These are phyloP conservation scores for Uncinocarpus reesii DNA, from an alignment of 2,329 filamentous ascomycete genomes.

Conservation along the genomic window DNA sequence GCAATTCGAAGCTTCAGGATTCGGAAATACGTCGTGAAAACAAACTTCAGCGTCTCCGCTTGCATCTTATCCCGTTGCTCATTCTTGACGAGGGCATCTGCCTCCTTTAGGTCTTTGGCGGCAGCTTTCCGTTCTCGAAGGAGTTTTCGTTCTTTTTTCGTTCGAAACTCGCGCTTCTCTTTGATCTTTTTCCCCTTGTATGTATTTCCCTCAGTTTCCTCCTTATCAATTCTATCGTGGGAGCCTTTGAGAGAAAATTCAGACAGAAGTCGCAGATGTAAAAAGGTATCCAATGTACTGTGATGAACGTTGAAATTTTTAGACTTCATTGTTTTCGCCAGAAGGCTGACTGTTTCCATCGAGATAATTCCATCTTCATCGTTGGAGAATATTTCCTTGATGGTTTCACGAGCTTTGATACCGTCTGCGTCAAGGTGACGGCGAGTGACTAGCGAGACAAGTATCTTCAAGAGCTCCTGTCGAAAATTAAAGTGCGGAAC, in stretches of 20 bases:
- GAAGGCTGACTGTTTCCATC: conserved; percentile 70
- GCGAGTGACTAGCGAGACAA: conserved; percentile 71
- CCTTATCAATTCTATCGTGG: conserved; percentile 60
- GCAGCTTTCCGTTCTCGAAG: conserved; percentile 76
- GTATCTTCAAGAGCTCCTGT: conserved; percentile 71
- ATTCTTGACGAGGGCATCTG: conserved; percentile 80
- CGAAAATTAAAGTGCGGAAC: conserved; percentile 98
- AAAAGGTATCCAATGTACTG: conserved; percentile 76
- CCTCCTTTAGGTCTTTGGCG: conserved; percentile 86
- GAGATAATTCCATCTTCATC: conserved; percentile 86
- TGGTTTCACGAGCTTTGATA: conserved; percentile 61
- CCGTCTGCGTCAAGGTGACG: conserved; percentile 64
- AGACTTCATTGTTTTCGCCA: conserved; percentile 92
- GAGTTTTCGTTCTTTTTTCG: conserved; percentile 74
- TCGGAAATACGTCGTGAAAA: conserved; percentile 91
- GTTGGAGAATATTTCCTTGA: conserved; percentile 71
- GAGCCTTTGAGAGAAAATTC: conserved; percentile 83
- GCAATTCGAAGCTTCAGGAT: conserved; percentile 75
- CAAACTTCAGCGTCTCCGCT: conserved; percentile 87
- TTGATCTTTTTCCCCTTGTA: conserved; percentile 51
- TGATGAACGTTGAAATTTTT: conserved; percentile 76
- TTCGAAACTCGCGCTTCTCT: conserved; percentile 72
- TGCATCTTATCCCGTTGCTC: conserved; percentile 92
- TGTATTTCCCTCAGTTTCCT: conserved; percentile 37
- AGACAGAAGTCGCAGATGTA: conserved; percentile 75